These are phyloP conservation scores for Sequoia sempervirens DNA, from an alignment of 75 land plant genomes.

Conservation along the genomic window DNA sequence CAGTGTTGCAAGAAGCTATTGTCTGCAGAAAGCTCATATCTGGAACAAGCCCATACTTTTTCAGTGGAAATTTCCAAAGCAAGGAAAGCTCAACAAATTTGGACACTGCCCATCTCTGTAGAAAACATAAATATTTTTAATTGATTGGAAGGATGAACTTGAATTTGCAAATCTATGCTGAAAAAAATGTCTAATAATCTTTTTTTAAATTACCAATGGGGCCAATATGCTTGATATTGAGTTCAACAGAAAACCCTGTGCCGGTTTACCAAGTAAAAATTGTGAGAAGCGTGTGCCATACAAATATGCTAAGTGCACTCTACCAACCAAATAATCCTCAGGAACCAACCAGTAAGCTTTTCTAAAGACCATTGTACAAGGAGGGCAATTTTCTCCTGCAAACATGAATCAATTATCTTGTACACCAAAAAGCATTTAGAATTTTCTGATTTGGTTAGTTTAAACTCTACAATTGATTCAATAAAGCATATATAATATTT, in stretches of 20 bases:
- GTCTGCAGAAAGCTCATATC: constrained; percentile 63
- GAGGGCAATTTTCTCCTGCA: constrained; percentile 45
- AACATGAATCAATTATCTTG: neutral
- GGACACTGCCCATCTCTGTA: constrained; percentile 55
- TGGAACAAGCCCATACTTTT: constrained; percentile 58
- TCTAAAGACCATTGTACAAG: constrained; percentile 78
- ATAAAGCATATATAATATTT: neutral
- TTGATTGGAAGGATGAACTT: neutral
- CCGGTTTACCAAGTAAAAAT: constrained; percentile 54
- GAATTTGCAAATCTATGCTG: neutral
- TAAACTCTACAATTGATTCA: neutral
- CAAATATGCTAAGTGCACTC: constrained; percentile 50
- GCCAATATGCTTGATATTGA: constrained; percentile 30
- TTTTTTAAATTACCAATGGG: constrained; percentile 43
- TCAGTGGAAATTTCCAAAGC: constrained; percentile 47
- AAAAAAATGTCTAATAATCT: neutral
- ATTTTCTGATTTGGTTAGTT: neutral
- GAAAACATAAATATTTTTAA: neutral
- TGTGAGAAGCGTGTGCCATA: constrained; percentile 61
- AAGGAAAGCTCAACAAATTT: constrained; percentile 66
- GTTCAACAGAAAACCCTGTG: constrained; percentile 28
- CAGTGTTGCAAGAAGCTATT: no score
- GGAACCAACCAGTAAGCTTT: constrained; percentile 61
- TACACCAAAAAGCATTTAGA: neutral
- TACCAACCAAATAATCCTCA: constrained; percentile 47